phyloP scores from a whole-genome alignment of 2,329 filamentous ascomycete genomes.

The Nemania diffusa region DNA sequence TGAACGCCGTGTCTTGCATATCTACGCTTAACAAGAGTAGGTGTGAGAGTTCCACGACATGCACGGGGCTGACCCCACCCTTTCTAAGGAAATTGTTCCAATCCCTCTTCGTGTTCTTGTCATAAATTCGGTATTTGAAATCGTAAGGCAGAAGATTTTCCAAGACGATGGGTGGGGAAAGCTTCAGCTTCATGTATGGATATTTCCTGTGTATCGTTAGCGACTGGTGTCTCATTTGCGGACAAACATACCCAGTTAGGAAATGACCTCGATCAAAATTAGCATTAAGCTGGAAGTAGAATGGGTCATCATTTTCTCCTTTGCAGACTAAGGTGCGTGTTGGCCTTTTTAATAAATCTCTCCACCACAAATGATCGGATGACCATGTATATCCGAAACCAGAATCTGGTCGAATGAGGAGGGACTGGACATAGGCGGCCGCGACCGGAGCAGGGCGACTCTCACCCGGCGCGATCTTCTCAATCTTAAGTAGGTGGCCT shows the following conservation, averaged over 20 bases:
- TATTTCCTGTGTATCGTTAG: slow-evolving; percentile 71
- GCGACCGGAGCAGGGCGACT: slow-evolving; percentile 90
- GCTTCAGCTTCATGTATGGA: slow-evolving; percentile 91
- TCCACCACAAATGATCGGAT: slow-evolving; percentile 90
- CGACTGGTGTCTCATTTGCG: not conserved
- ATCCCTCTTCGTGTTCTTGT: slow-evolving; percentile 98
- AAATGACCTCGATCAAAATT: slow-evolving; percentile 86
- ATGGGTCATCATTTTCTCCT: slow-evolving; percentile 86
- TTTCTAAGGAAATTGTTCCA: slow-evolving; percentile 99
- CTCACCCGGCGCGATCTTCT: slow-evolving; percentile 95
- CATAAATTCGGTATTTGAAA: slow-evolving; percentile 99
- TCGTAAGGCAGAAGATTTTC: slow-evolving; percentile 96
- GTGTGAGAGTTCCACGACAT: slow-evolving; percentile 96
- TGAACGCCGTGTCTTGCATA: slow-evolving; percentile 96
- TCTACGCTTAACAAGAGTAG: slow-evolving; percentile 91
- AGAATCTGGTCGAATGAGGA: slow-evolving; percentile 89
- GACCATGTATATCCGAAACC: slow-evolving; percentile 98
- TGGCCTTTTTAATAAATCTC: slow-evolving; percentile 83
- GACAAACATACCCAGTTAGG: slow-evolving; percentile 71
- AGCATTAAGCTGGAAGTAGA: slow-evolving; percentile 96
- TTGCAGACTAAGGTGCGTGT: slow-evolving; percentile 89
- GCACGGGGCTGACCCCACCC: slow-evolving; percentile 94
- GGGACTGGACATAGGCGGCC: slow-evolving; percentile 86
- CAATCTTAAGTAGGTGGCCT: slow-evolving; percentile 93
- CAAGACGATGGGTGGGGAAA: slow-evolving; percentile 91